A percentile compares a stretch with the other conserved stretches of the same genome.
Conservation (phyloP, 2,329 filamentous ascomycete genomes). For the Periglandula ipomoeae region DNA sequence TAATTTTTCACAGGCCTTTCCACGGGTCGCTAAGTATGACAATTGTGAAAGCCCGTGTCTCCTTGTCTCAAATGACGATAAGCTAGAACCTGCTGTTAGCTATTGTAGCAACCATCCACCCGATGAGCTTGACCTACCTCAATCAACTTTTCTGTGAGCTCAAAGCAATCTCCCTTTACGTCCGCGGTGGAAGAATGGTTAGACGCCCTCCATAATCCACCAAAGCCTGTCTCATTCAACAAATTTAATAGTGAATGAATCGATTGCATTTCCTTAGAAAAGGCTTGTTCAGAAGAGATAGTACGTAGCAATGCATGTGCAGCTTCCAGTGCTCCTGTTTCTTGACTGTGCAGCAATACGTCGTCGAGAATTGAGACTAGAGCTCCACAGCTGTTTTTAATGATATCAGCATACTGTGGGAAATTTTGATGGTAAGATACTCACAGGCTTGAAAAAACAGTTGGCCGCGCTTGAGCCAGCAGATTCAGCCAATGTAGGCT, state of each 20-base stretch:
- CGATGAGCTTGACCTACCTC: conserved; percentile 34
- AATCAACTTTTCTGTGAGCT: conserved; percentile 50
- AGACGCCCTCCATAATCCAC: conserved; percentile 51
- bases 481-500: conserved; percentile 51
- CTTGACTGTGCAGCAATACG: conserved; percentile 54
- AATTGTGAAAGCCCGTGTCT: too few species aligned
- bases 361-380: conserved; percentile 52
- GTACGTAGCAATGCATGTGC: conserved; percentile 52
- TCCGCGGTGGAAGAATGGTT: conserved; percentile 41
- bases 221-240: conserved; percentile 52
- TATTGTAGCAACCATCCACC: not conserved
- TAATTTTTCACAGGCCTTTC: too few species aligned
- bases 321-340: conserved; percentile 47
- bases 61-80: conserved; percentile 6
- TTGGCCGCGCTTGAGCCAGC: conserved; percentile 43
- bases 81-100: conserved; percentile 7
- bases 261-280: conserved; percentile 38
- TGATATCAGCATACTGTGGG: conserved; percentile 5
- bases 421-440: conserved; percentile 15
- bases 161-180: conserved; percentile 41
- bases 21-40: not conserved
- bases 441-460: conserved; percentile 50
- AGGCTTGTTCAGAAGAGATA: conserved; percentile 44
- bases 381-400: conserved; percentile 37
- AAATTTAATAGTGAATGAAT: conserved; percentile 40